Evolutionary conservation across 495 filamentous ascomycete genomes (phyloP).

Genomic region (Penicillium ochrochloron): DNA sequence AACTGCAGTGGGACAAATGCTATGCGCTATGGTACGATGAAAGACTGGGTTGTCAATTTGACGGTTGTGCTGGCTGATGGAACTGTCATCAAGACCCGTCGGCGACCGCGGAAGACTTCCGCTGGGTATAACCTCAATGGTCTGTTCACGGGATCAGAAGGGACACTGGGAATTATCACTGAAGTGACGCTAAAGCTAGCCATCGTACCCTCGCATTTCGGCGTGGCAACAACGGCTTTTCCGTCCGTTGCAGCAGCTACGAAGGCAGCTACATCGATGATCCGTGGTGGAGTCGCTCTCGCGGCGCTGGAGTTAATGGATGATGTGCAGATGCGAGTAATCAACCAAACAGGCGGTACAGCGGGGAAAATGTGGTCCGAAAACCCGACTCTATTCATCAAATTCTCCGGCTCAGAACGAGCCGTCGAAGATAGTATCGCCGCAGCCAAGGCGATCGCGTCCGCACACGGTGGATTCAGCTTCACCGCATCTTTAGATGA

Average conservation of each 20-base stretch:
- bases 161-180: conserved; percentile 87
- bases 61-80: conserved; percentile 94
- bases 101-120: conserved; percentile 66
- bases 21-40: conserved; percentile 93
- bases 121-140: conserved; percentile 88
- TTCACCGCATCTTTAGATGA: conserved; percentile 77
- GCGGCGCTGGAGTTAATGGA: conserved; percentile 92
- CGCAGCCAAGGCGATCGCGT: conserved; percentile 67
- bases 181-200: conserved; percentile 85
- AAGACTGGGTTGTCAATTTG: conserved; percentile 91
- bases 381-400: conserved; percentile 87
- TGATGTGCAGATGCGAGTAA: conserved; percentile 90
- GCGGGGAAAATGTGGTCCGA: conserved; percentile 68
- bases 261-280: conserved; percentile 76
- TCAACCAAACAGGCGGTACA: conserved; percentile 79
- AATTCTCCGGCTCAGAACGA: conserved; percentile 67
- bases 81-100: conserved; percentile 80
- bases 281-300: conserved; percentile 78
- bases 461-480: conserved; percentile 57
- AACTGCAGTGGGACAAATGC: conserved; percentile 93
- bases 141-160: conserved; percentile 87
- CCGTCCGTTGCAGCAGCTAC: conserved; percentile 76
- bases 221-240: conserved; percentile 86
- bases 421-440: conserved; percentile 73
- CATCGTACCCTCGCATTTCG: conserved; percentile 71